Percentiles rank a stretch among this genome's conserved stretches.
These are phyloP conservation scores for Zymoseptoria tritici DNA, from an alignment of 2,329 filamentous ascomycete species.

Conservation along the genomic window DNA sequence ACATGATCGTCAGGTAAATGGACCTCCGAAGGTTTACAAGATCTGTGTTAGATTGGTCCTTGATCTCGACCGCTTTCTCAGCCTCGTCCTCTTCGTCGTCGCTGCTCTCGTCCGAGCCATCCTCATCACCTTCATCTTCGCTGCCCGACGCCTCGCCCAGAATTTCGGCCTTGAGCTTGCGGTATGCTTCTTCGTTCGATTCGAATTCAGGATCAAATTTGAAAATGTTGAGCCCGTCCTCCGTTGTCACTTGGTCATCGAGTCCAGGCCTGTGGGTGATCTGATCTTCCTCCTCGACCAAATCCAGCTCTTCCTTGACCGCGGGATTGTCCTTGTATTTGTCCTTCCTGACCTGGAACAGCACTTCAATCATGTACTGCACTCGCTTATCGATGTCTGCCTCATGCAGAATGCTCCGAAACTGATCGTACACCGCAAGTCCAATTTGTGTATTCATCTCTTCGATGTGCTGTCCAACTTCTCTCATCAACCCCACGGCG, in stretches of 20 bases:
- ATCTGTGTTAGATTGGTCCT: conserved; percentile 94
- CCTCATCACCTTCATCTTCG: conserved; percentile 66
- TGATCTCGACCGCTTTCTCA: conserved; percentile 81
- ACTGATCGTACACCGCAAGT: conserved; percentile 88
- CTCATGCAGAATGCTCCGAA: conserved; percentile 90
- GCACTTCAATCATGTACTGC: conserved; percentile 98
- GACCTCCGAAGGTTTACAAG: conserved; percentile 86
- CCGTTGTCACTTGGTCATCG: conserved; percentile 74
- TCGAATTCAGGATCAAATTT: conserved; percentile 88
- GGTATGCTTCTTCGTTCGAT: conserved; percentile 83
- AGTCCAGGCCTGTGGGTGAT: conserved; percentile 82
- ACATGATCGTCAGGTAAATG: conserved; percentile 97
- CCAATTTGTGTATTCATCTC: conserved; percentile 89
- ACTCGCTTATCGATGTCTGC: conserved; percentile 94
- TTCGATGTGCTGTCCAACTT: conserved; percentile 88
- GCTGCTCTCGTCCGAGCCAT: conserved; percentile 59
- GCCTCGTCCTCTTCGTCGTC: conserved; percentile 60
- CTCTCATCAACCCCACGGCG: conserved; percentile 83
- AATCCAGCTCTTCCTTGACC: conserved; percentile 82
- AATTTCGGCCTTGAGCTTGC: conserved; percentile 85
- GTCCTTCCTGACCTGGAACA: conserved; percentile 95
- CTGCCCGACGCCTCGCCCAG: conserved; percentile 73
- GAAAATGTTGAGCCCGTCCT: conserved; percentile 90
- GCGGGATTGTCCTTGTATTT: conserved; percentile 92
- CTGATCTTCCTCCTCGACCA: conserved; percentile 96